Base-by-base conservation (phyloP, 257 asterid genomes). In the Verbascum thapsus region DNA sequence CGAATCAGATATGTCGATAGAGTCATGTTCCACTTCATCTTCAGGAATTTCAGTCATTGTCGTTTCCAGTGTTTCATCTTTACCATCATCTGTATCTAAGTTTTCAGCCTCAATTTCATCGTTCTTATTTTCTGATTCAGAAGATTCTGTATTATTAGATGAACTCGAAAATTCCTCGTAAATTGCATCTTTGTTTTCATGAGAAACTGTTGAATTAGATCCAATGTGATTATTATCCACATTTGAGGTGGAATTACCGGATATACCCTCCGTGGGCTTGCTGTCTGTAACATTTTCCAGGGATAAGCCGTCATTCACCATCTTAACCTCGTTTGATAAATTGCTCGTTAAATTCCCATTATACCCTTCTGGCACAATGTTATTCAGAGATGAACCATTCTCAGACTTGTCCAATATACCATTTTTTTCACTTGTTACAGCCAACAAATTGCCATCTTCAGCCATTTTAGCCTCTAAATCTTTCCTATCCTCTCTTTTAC, bases 1-100 rank as follows among this genome's bases (percentile, higher is more conserved):
- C 42, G 83, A 48, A 44, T 87, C 94, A 3, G 88, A 83, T 17
- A 66, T 22, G 71, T 86, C 95, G n/a, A 84, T 76, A 5, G 71
- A 69, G 10, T 88, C 95, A 7, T 70, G 76, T 45, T 57, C 75
- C 77, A 72, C 74, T 64, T 80, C 92, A 52, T 80, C 95, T 56
- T 72, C 84, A 10, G 69, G 50, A 61, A 74, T 78, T 78, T 73
- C 84, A n/a, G 62, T 64, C 58, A 18, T 43, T 13, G 57, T 50
- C 7, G 64, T 38, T 34, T 74, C 85, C 55, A 9, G 63, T 39
- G 7, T 69, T 53, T 76, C 90, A 52, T 72, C 78, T 9, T 71
- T 58, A 43, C 65, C 85, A 44, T 77, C 85, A 63, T 56, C 47
- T 18, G 41, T 44, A 44, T 73, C 85, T 15, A 75, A 61, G 62